These are phyloP conservation scores for Arachis hypogaea DNA, from an alignment of 306 rosid genomes.

Conservation along the genomic window DNA sequence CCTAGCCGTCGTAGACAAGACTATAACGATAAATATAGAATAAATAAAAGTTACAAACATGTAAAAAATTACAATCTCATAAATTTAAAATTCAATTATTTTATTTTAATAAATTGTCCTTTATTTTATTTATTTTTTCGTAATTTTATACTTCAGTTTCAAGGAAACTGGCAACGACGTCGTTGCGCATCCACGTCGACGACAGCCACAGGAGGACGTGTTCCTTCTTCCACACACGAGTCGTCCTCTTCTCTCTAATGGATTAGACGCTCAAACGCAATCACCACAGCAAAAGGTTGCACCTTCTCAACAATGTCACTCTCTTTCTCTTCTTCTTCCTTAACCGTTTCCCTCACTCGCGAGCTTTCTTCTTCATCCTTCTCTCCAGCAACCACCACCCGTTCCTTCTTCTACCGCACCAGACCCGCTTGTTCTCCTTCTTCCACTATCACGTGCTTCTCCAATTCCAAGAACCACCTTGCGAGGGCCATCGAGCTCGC, in stretches of 20 bases:
- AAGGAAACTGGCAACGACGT: constrained; percentile 14
- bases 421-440: constrained; percentile 29
- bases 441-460: constrained; percentile 46
- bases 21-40: no score
- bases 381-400: constrained; percentile 28
- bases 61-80: no score
- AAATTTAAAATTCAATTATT: no score
- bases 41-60: no score
- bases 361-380: constrained; percentile 4
- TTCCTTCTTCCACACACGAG: constrained; percentile 7
- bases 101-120: constrained; percentile 40
- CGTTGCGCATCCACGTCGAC: not conserved
- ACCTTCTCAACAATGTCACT: constrained; percentile 60
- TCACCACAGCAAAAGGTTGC: not conserved
- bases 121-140: not conserved
- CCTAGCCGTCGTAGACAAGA: no score
- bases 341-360: constrained; percentile 38
- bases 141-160: not conserved
- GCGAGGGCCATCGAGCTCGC: not conserved
- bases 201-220: not conserved
- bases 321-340: constrained; percentile 56
- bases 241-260: not conserved
- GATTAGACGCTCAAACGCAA: constrained; percentile 40
- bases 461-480: constrained; percentile 42
- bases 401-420: constrained; percentile 39